phyloP scores from a whole-genome alignment of 345 rosid genomes.

The Pseudoturritis turrita region DNA sequence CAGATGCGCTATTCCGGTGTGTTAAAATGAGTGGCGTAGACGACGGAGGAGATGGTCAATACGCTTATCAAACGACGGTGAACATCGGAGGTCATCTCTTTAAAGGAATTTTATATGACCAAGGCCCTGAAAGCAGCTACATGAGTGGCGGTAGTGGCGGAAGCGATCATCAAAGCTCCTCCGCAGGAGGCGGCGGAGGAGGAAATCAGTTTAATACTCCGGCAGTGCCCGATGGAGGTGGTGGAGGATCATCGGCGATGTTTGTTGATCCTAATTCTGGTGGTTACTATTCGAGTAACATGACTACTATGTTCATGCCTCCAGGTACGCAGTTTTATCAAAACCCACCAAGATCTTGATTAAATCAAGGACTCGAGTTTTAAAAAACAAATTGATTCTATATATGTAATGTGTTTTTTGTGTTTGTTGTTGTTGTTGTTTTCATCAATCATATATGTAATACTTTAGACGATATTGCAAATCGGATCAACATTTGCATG shows the following conservation, averaged over 20 bases:
- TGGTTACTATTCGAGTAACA: constrained; percentile 28
- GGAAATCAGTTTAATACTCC: constrained; percentile 17
- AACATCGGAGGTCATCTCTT: constrained; percentile 86
- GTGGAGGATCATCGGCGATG: constrained; percentile 23
- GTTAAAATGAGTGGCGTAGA: constrained; percentile 67
- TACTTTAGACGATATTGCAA: constrained; percentile 18
- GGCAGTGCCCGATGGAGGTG: not conserved
- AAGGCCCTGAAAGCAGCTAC: constrained; percentile 61
- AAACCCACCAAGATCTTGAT: constrained; percentile 34
- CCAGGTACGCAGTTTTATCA: constrained; percentile 35
- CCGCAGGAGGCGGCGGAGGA: constrained; percentile 43
- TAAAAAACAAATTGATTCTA: too few relatives aligned
- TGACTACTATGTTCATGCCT: constrained; percentile 28
- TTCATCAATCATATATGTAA: constrained; percentile 2
- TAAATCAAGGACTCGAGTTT: constrained; percentile 13
- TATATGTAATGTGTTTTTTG: constrained; percentile 7
- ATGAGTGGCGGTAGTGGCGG: constrained; percentile 37
- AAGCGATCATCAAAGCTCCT: constrained; percentile 53
- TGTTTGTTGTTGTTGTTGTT: not conserved
- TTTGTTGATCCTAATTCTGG: constrained; percentile 30
- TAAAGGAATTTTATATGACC: constrained; percentile 90
- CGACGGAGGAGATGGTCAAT: constrained; percentile 65
- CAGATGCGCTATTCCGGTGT: constrained; percentile 70
- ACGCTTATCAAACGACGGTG: constrained; percentile 81
- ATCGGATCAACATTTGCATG: constrained; percentile 19